Conservation (phyloP, 306 rosid species). For the Fragaria vesca region DNA sequence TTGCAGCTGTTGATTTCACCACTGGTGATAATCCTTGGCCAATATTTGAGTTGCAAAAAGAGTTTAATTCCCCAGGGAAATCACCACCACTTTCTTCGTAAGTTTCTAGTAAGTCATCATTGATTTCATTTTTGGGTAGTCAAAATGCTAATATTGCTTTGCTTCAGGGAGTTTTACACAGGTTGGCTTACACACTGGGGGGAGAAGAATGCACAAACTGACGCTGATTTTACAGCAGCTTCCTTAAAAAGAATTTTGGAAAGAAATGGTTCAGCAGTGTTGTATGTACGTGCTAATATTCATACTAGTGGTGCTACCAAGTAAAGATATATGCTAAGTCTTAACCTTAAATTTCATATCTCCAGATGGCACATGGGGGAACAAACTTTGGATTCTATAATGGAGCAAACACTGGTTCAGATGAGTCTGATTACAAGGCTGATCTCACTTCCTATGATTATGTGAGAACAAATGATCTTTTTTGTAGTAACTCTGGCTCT, state of each 20-base stretch:
- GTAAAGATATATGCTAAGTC: constrained; percentile 14
- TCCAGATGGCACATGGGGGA: constrained; percentile 95
- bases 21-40: constrained; percentile 92
- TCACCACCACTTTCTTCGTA: constrained; percentile 93
- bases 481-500: constrained; percentile 12
- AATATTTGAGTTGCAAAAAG: constrained; percentile 80
- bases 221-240: constrained; percentile 71
- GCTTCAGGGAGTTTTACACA: constrained; percentile 86
- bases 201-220: constrained; percentile 65
- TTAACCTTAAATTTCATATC: constrained; percentile 30
- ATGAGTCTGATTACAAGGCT: constrained; percentile 67
- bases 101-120: constrained; percentile 37
- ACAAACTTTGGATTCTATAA: constrained; percentile 91
- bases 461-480: constrained; percentile 46
- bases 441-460: constrained; percentile 96
- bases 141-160: constrained; percentile 30
- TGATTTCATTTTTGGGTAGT: constrained; percentile 19
- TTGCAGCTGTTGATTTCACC: constrained; percentile 82
- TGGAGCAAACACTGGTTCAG: constrained; percentile 77
- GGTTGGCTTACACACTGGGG: constrained; percentile 99
- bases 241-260: constrained; percentile 66
- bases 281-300: constrained; percentile 57
- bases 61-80: constrained; percentile 87
- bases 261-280: constrained; percentile 81
- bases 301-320: constrained; percentile 16